Percentiles rank a stretch among this genome's conserved stretches.
These are phyloP conservation scores for Lecanicillium sp. DNA, from an alignment of 2,329 filamentous ascomycete genomes.

Conservation along the genomic window DNA sequence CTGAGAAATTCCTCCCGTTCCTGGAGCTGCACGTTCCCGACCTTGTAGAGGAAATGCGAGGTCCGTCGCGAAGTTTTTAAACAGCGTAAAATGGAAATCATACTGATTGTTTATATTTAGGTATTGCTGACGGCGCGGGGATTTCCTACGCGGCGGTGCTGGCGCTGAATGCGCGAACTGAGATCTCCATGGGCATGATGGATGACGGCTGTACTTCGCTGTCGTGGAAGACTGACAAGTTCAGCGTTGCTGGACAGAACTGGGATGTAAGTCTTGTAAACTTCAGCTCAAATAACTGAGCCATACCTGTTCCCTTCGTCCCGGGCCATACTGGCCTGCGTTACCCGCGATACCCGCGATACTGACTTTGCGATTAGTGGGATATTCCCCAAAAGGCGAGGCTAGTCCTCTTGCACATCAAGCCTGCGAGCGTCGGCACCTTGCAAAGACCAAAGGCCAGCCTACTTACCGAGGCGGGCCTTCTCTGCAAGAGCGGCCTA, in stretches of 20 bases:
- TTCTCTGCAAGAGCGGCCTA: slow-evolving; percentile 4
- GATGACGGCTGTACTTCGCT: background rate
- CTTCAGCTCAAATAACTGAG: too few relatives aligned
- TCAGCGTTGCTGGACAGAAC: background rate
- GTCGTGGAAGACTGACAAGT: background rate
- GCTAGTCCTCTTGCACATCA: background rate
- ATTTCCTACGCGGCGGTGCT: background rate
- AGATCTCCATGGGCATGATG: slow-evolving; percentile 1
- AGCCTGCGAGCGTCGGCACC: background rate
- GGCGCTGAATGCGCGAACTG: background rate
- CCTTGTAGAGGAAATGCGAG: slow-evolving; percentile 3
- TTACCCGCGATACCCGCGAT: too few relatives aligned
- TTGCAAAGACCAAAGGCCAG: background rate
- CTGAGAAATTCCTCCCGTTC: background rate
- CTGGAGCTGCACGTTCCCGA: slow-evolving; percentile 1
- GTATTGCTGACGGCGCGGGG: background rate
- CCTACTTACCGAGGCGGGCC: slow-evolving; percentile 4
- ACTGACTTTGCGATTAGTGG: too few relatives aligned
- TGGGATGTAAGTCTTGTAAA: background rate
- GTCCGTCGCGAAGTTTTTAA: background rate
- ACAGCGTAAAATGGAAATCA: background rate
- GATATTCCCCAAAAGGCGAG: background rate
- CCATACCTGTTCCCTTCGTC: too few relatives aligned
- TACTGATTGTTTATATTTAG: background rate
- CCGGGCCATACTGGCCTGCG: too few relatives aligned